Evolutionary conservation across 2,329 filamentous ascomycete genomes (phyloP), one percentile per base, ranked within the genome.

Genomic region (Verticillium nubilum): DNA sequence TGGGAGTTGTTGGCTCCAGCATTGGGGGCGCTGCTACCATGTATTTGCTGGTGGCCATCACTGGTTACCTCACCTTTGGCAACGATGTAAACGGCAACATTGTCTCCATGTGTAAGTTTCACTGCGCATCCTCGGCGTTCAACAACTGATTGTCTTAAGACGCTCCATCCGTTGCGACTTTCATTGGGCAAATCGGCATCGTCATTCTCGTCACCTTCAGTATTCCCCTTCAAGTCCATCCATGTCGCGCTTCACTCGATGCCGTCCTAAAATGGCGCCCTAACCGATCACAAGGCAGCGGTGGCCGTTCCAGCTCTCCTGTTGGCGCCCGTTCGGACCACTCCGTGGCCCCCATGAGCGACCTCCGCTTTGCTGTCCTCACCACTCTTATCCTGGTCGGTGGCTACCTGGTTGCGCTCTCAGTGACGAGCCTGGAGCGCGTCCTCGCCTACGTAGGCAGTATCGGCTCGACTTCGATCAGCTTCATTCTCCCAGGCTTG

Each of bases 171-270:
- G 82, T 91, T 52, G 88, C 90, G 17, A 94, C 93, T 1, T 98
- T 94, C 1, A 92, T 99, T 66, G 95, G 91, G 58, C 94, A 96
- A 65, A 91, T 92, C 2, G 95, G 95, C 54, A 99, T 99, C 64
- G 95, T 99, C 37, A 83, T 98, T 60, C 86, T 99, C 1, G 95
- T 99, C 66, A 92, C 96, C 73, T 98, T 99, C 73, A 97, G 92
- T 17, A 94, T 98, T 62, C 95, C 95, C 1, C 83, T 99, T 1
- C 95, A 99, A 74, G 89, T 97, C 37, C 95, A 99, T 71, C 95
- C 95, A 0, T 98, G 95, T 76, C 87, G 95, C 62, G 95, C 95
- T n/a, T 96, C 91, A 17, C 80, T 98, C 28, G 92, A 98, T 68
- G 94, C 95, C 0, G 91, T 97, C n/a, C 76, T 96, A 57, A 93